Base-by-base conservation (phyloP, 2,329 filamentous ascomycete species). In the Botrytis fabae region DNA sequence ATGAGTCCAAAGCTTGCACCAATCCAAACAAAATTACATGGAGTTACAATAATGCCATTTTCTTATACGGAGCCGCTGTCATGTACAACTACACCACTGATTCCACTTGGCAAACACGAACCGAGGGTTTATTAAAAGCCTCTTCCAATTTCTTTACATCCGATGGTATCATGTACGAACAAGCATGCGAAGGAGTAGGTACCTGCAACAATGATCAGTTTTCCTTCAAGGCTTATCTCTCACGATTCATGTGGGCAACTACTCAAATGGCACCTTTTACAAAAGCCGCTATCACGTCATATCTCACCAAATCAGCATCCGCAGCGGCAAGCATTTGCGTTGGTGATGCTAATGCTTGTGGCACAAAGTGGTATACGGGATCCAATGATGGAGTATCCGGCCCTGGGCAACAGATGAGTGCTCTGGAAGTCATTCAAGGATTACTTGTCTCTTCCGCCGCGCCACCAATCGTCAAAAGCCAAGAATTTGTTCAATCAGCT, bases 171-270 rank as follows among this genome's bases (percentile, higher is more conserved):
- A 89, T 93, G 87, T 89, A 85, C 78, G 91, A 93, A 81, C 84
- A 84, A 62, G 87, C 88, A n/a, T 93, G 91, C 83, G 91, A 93
- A 80, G 82, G 81, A 6, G 81, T 83, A 73, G 82, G 82, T 70
- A 84, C 79, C 0, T 93, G 91, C 81, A 87, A 89, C 79, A 84
- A 82, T 68, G 90, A 92, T 81, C 89, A 90, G 85, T 86, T 85
- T 77, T 89, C 88, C 14, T 92, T 91, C 86, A 93, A 93, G 82
- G 90, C 86, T 61, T 91, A 90, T 79, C 84, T 92, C 44, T 84
- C 89, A 40, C 88, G 90, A 71, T 91, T 90, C 83, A 87, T 91
- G 83, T 90, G 86, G 82, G 84, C 86, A 63, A 85, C 88, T 5
- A 84, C 87, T 48, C 80, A 85, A 69, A 84, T 91, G 82, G 84